Base-by-base conservation (phyloP, 352 stramenopile species). In the Thalassiosira mediterranea region DNA sequence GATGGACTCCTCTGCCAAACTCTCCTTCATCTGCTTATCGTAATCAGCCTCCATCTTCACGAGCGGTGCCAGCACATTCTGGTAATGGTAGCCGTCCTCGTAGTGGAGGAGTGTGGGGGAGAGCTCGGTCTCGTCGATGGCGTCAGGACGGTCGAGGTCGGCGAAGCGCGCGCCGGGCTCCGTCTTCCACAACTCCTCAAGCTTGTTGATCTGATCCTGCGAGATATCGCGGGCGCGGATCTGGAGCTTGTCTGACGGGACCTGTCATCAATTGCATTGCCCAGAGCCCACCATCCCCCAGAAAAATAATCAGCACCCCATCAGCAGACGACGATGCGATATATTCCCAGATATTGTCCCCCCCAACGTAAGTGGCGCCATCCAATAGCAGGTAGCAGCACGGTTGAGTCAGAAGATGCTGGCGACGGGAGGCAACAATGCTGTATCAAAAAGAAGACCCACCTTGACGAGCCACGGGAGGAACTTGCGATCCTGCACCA, bases 21-120 rank as follows among this genome's bases (percentile, higher is more conserved):
- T 90, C 70, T 98, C 96, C 83, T 99, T 99, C 89, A 99, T 98
- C 80, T 98, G 97, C 80, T 97, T 97, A 89, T 99, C 97, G 69
- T 99, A 98, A 87, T 99, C 97, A 3, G 97, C 97, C 88, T 99
- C 97, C 85, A 99, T 96, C 84, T 99, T 98, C n/a, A 99, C 97
- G 8, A 99, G 83, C 8, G 97, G 97, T 2, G 95, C 97, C 66
- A 99, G 94, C 48, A 99, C 95, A 86, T 99, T 99, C 84, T 99
- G 97, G 88, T 99, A 99, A 88, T 99, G 96, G 82, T 98, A 99
- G 23, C 97, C 97, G 79, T 99, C 97, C 60, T 99, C 96, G 79
- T 99, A 99, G 31, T 93, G 92, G 15, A 95, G 74, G 29, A 94
- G 72, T 0, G 98, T 96, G 0, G 93, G 84, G 13, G 90, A 86